Evolutionary conservation across 208 protist genomes (phyloP).

Genomic region (Wallacemonas collosoma): DNA sequence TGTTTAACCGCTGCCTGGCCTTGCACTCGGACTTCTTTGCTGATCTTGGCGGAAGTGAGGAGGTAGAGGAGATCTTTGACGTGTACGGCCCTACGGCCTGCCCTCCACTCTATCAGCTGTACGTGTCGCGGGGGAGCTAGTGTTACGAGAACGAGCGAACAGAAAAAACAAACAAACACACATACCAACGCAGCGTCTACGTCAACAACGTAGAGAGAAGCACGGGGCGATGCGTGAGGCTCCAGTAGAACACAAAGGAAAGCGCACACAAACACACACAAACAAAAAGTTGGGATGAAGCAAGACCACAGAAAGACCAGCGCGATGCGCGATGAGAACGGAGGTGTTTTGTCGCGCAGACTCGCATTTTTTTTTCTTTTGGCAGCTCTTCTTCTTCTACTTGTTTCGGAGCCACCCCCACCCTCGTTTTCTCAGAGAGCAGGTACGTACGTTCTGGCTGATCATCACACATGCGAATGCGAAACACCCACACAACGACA

Average conservation of each 20-base stretch:
- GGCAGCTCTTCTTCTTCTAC: too few species aligned
- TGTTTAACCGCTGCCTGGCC: constrained; percentile 89
- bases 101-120: constrained; percentile 88
- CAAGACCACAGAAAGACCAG: too few species aligned
- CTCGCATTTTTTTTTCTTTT: too few species aligned
- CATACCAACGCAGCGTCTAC: too few species aligned
- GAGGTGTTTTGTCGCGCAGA: too few species aligned
- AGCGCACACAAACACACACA: too few species aligned
- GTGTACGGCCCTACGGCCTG: constrained; percentile 83
- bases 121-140: constrained; percentile 76
- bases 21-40: constrained; percentile 91
- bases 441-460: not conserved
- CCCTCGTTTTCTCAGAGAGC: not conserved
- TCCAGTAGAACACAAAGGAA: too few species aligned
- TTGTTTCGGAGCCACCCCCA: not conserved
- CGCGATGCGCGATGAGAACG: too few species aligned
- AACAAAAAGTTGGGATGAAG: too few species aligned
- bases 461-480: not conserved
- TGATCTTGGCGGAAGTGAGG: constrained; percentile 88
- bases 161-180: not conserved
- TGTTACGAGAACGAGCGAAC: not conserved
- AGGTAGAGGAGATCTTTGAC: constrained; percentile 93
- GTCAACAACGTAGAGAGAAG: too few species aligned
- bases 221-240: too few species aligned
- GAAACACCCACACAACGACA: not conserved